Percentiles rank a stretch among this genome's conserved stretches.
phyloP scores from a whole-genome alignment of 192 early-diverging fungal genomes.

The Podila horticola region DNA sequence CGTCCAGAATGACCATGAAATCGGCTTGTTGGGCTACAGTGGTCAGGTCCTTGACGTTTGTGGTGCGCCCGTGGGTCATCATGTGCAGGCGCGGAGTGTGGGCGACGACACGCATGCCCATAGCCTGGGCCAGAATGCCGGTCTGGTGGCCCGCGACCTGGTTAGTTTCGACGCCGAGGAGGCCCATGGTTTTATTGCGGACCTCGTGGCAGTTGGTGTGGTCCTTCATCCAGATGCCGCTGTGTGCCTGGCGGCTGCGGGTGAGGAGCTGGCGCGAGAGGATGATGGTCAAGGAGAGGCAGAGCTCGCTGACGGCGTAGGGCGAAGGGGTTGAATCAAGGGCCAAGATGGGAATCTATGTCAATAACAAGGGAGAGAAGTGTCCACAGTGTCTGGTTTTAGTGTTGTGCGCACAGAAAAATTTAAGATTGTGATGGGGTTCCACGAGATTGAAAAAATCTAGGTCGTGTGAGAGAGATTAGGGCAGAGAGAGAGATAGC shows the following conservation, averaged over 20 bases:
- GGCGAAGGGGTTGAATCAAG: slow-evolving; percentile 49
- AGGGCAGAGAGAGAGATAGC: background rate
- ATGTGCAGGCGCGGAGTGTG: slow-evolving; percentile 45
- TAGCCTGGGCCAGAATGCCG: slow-evolving; percentile 45
- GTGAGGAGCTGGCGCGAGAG: slow-evolving; percentile 44
- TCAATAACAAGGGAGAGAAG: background rate
- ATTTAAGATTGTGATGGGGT: background rate
- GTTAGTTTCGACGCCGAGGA: slow-evolving; percentile 44
- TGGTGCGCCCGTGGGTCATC: slow-evolving; percentile 49
- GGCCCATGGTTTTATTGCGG: slow-evolving; percentile 45
- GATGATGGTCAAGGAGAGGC: slow-evolving; percentile 51
- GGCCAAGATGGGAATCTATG: slow-evolving; percentile 43
- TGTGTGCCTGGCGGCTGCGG: slow-evolving; percentile 41
- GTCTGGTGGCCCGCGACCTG: slow-evolving; percentile 40
- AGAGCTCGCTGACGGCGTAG: slow-evolving; percentile 51
- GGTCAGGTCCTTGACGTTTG: slow-evolving; percentile 45
- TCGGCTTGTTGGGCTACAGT: slow-evolving; percentile 42
- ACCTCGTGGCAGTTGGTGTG: slow-evolving; percentile 50
- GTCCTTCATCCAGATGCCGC: slow-evolving; percentile 48
- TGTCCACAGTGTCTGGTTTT: background rate
- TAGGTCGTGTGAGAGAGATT: background rate
- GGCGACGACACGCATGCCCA: slow-evolving; percentile 47
- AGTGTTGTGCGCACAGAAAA: background rate
- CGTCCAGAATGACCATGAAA: slow-evolving; percentile 46
- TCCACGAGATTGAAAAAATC: background rate